A percentile compares a stretch with the other conserved stretches of the same genome.
These are phyloP conservation scores for Rhytidiadelphus loreus DNA, from an alignment of 225 moss, liverwort and hornwort genomes.

Conservation along the genomic window DNA sequence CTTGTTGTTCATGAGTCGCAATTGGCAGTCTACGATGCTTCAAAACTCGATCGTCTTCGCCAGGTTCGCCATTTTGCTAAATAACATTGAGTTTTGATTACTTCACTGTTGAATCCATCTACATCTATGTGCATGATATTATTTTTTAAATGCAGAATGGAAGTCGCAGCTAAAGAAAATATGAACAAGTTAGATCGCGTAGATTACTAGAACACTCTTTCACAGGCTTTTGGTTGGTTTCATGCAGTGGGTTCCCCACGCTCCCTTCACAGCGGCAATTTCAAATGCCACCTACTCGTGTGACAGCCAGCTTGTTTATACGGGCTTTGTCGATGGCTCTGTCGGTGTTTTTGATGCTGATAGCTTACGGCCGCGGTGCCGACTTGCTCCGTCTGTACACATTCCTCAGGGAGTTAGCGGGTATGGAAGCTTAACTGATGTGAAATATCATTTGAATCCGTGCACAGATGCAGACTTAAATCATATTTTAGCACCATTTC, in stretches of 20 bases:
- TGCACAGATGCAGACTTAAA: not conserved
- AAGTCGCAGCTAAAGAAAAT: not conserved
- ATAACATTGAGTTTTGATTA: not conserved
- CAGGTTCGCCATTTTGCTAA: constrained; percentile 32
- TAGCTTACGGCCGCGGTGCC: constrained; percentile 80
- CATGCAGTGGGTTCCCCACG: constrained; percentile 82
- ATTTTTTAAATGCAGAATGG: not conserved
- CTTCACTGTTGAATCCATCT: not conserved
- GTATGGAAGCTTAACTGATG: constrained; percentile 12
- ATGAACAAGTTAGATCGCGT: not conserved
- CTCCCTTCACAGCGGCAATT: constrained; percentile 72
- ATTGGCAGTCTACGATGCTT: constrained; percentile 89
- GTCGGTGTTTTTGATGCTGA: constrained; percentile 96
- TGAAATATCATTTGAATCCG: not conserved
- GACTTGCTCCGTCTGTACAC: constrained; percentile 74
- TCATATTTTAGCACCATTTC: not conserved
- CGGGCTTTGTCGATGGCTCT: constrained; percentile 93
- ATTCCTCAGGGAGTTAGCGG: constrained; percentile 93
- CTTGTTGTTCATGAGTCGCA: constrained; percentile 91
- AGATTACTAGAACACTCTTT: not conserved
- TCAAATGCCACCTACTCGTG: constrained; percentile 94
- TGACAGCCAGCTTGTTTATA: constrained; percentile 82
- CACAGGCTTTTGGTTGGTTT: constrained; percentile 4
- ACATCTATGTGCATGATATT: not conserved
- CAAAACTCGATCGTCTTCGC: constrained; percentile 75